phyloP scores from a whole-genome alignment of 1,139 yeast genomes.

The Lodderomyces theae region DNA sequence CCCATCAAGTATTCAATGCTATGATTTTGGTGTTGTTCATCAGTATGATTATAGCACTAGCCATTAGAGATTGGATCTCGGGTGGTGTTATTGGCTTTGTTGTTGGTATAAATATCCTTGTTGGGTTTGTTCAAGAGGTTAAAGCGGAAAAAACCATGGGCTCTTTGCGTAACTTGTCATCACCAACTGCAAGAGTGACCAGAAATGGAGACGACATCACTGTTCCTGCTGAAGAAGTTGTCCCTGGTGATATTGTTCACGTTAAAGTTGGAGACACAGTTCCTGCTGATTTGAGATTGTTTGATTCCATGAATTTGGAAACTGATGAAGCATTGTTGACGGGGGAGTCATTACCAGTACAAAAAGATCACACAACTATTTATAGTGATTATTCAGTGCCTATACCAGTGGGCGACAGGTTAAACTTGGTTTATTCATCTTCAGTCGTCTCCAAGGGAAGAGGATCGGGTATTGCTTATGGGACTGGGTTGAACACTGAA shows the following conservation, averaged over 20 bases:
- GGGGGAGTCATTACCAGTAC: constrained; percentile 79
- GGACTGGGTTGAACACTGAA: constrained; percentile 71
- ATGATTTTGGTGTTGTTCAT: constrained; percentile 74
- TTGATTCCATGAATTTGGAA: constrained; percentile 65
- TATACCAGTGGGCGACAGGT: constrained; percentile 72
- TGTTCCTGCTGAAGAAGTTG: constrained; percentile 65
- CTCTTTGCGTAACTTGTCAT: constrained; percentile 62
- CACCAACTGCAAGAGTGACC: constrained; percentile 70
- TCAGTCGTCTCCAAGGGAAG: constrained; percentile 76
- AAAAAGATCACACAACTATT: constrained; percentile 46
- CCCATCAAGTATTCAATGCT: constrained; percentile 75
- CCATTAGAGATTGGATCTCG: constrained; percentile 75
- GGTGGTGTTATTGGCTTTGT: constrained; percentile 82
- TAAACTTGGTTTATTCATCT: constrained; percentile 71
- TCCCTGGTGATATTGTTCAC: constrained; percentile 72
- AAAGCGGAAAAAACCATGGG: constrained; percentile 83
- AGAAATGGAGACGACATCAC: constrained; percentile 61
- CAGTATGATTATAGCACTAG: constrained; percentile 73
- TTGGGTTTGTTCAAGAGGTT: constrained; percentile 70
- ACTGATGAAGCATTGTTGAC: constrained; percentile 79
- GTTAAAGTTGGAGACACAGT: constrained; percentile 74
- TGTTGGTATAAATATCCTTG: constrained; percentile 59
- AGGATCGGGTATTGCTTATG: constrained; percentile 64
- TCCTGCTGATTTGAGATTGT: constrained; percentile 71
- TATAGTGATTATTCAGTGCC: constrained; percentile 32